Percentiles rank a stretch among this genome's conserved stretches.
These are phyloP conservation scores for Limonomyces culmigenus DNA, from an alignment of 1,284 basidiomycete species.

Conservation along the genomic window DNA sequence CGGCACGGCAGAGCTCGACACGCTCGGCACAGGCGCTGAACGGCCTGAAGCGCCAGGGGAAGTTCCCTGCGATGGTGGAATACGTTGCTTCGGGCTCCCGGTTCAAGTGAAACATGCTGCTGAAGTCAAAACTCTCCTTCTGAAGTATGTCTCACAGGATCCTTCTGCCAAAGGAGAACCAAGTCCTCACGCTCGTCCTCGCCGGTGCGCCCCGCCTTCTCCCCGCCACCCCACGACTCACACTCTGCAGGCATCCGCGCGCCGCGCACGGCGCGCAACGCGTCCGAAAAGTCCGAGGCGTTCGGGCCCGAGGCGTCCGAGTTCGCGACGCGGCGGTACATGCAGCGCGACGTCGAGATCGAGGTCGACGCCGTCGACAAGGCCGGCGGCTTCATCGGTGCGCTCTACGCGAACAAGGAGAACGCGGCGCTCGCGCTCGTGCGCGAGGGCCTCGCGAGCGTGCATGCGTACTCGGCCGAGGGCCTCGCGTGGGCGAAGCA, in stretches of 20 bases:
- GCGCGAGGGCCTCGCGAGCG: conserved; percentile 73
- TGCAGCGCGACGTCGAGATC: conserved; percentile 94
- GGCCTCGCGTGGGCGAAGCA: conserved; percentile 62
- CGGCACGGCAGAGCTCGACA: conserved; percentile 31
- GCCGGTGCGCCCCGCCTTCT: conserved; percentile 32
- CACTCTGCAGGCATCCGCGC: conserved; percentile 53
- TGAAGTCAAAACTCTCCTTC: background rate
- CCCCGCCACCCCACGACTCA: conserved; percentile 1
- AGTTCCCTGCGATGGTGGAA: conserved; percentile 76
- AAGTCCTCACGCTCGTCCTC: conserved; percentile 78
- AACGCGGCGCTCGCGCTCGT: conserved; percentile 77
- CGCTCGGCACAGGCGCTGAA: conserved; percentile 80
- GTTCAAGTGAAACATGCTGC: conserved; percentile 53
- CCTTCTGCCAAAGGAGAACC: conserved; percentile 81
- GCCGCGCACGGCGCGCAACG: conserved; percentile 65
- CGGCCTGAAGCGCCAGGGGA: conserved; percentile 81
- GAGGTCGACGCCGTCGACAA: conserved; percentile 85
- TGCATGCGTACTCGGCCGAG: conserved; percentile 83
- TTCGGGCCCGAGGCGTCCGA: conserved; percentile 75
- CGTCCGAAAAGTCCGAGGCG: conserved; percentile 80
- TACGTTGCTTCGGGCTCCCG: conserved; percentile 88
- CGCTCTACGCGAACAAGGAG: conserved; percentile 70
- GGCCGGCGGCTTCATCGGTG: conserved; percentile 90
- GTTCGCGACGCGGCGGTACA: conserved; percentile 64
- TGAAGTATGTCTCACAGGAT: conserved; percentile 27